Conservation (phyloP, 108 stramenopile species). For the Epipyxis sp. region DNA sequence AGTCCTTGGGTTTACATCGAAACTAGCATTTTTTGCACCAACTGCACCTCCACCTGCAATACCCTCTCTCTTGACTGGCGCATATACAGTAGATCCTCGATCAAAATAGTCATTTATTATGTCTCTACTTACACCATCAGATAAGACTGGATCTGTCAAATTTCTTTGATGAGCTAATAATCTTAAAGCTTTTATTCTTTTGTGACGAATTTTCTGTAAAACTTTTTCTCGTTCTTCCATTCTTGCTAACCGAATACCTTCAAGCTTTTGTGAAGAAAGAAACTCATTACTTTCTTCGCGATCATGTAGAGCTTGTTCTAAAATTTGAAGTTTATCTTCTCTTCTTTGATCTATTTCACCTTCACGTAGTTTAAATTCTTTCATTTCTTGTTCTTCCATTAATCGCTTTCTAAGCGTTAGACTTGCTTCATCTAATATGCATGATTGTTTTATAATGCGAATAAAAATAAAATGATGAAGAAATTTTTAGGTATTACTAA, state of each 20-base stretch:
- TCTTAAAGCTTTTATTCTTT: constrained; percentile 57
- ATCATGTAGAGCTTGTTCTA: constrained; percentile 53
- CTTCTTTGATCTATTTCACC: constrained; percentile 37
- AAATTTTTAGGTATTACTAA: no score
- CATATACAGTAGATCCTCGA: constrained; percentile 53
- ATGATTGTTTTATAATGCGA: no score
- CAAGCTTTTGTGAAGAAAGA: constrained; percentile 58
- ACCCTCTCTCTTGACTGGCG: constrained; percentile 56
- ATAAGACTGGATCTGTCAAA: neutral
- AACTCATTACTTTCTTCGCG: constrained; percentile 55
- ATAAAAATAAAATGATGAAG: no score
- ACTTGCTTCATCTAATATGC: constrained; percentile 62
- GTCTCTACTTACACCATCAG: constrained; percentile 41
- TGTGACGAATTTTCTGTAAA: constrained; percentile 44
- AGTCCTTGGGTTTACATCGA: neutral
- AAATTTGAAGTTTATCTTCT: constrained; percentile 40
- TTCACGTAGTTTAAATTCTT: constrained; percentile 48
- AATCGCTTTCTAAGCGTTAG: constrained; percentile 52
- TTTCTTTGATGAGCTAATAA: constrained; percentile 18
- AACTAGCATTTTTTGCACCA: neutral
- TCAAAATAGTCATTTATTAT: constrained; percentile 61
- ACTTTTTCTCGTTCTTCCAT: constrained; percentile 54
- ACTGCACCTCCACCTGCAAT: constrained; percentile 31
- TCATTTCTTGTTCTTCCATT: constrained; percentile 56
- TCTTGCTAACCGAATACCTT: constrained; percentile 50